These are phyloP conservation scores for Boletus mariae DNA, from an alignment of 1,284 basidiomycete species.

Conservation along the genomic window DNA sequence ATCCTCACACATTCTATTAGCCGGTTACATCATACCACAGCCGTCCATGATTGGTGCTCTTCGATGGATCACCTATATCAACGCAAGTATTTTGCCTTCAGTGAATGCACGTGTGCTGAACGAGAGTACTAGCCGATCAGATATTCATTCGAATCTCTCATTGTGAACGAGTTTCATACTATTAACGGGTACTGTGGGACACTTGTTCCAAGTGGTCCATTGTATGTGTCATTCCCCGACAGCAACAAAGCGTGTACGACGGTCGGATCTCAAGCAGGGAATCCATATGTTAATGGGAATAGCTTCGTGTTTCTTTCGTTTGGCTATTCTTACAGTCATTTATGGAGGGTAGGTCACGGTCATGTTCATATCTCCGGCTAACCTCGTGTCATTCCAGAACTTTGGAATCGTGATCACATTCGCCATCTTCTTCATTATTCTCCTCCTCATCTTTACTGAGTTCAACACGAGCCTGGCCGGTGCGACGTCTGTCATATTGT, in stretches of 20 bases:
- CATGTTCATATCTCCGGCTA: conserved; percentile 3
- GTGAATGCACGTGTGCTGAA: neutral
- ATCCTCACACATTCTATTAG: conserved; percentile 9
- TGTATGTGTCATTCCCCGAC: conserved; percentile 51
- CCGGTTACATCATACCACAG: conserved; percentile 47
- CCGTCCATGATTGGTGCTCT: conserved; percentile 62
- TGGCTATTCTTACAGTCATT: conserved; percentile 55
- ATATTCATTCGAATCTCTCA: conserved; percentile 51
- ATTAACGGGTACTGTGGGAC: conserved; percentile 39
- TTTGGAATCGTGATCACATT: conserved; percentile 55
- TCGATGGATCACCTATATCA: conserved; percentile 62
- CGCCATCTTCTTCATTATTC: conserved; percentile 42
- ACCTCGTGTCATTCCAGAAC: conserved; percentile 36
- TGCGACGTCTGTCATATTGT: conserved; percentile 36
- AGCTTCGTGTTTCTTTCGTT: conserved; percentile 51
- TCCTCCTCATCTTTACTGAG: conserved; percentile 55
- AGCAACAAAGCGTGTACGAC: conserved; percentile 61
- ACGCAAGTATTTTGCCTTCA: conserved; percentile 39
- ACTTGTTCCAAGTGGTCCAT: conserved; percentile 45
- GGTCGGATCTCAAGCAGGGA: conserved; percentile 33
- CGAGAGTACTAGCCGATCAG: conserved; percentile 37
- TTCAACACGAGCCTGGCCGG: conserved; percentile 36
- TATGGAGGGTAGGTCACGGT: conserved; percentile 61
- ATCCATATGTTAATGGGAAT: conserved; percentile 18
- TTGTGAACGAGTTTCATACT: conserved; percentile 56